Percentiles rank a stretch among this genome's conserved stretches.
These are phyloP conservation scores for Aspergillus tubingensis DNA, from an alignment of 2,329 filamentous ascomycete species.

Conservation along the genomic window DNA sequence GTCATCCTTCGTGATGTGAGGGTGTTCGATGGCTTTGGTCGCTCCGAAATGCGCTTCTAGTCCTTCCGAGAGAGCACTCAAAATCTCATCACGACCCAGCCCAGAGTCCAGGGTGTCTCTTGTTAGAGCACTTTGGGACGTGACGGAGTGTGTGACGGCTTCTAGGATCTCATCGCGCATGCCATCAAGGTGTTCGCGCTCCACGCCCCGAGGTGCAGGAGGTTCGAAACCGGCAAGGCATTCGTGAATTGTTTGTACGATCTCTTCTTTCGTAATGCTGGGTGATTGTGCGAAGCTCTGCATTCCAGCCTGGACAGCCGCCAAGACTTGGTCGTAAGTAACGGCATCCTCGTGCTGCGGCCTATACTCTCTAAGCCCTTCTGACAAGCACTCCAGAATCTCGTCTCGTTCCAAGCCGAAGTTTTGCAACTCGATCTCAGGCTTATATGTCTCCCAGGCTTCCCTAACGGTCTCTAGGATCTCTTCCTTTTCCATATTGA, in stretches of 20 bases:
- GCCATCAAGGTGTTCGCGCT: constrained; percentile 30
- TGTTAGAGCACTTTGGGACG: constrained; percentile 35
- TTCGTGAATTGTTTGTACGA: constrained; percentile 79
- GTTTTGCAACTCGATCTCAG: constrained; percentile 86
- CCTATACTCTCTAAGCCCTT: constrained; percentile 77
- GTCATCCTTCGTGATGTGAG: constrained; percentile 33
- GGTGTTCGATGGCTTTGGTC: constrained; percentile 58
- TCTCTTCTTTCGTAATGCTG: constrained; percentile 75
- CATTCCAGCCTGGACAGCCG: constrained; percentile 81
- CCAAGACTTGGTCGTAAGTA: constrained; percentile 80
- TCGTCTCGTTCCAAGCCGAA: constrained; percentile 89
- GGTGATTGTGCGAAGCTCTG: constrained; percentile 75
- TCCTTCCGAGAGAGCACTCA: constrained; percentile 61
- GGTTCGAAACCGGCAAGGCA: constrained; percentile 75
- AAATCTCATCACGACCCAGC: constrained; percentile 58
- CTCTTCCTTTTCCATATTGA: constrained; percentile 71
- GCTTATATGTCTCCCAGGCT: constrained; percentile 92
- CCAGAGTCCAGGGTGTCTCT: constrained; percentile 35
- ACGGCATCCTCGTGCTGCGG: constrained; percentile 58
- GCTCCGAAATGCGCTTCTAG: constrained; percentile 50
- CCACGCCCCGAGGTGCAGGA: constrained; percentile 19
- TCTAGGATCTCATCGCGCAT: constrained; percentile 39
- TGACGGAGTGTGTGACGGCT: constrained; percentile 33
- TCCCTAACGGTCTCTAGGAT: constrained; percentile 85
- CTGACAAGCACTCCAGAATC: constrained; percentile 79